Base-by-base conservation (phyloP, 2,329 filamentous ascomycete species). In the Lachnellula subtilissima region DNA sequence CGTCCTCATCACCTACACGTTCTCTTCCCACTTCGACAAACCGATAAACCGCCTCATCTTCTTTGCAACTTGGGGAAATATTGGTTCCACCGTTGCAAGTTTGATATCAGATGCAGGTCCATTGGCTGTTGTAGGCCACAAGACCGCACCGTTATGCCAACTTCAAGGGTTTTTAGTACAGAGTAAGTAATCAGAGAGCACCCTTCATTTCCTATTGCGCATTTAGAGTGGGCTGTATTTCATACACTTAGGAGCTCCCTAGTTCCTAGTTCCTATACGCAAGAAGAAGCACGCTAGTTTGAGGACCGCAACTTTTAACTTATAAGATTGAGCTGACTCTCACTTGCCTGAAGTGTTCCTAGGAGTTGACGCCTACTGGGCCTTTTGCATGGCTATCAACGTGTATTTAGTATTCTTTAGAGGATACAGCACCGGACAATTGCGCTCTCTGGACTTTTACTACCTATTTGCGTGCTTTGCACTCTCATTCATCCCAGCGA, bases 101-200 rank as follows among this genome's bases (percentile, higher is more conserved):
- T 64, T 83, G 15, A 79, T 83, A 23, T 78, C 78, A 71, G 74
- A 5, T 75, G 72, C 75, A 2, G 78, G 75, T 2, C 19, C 50
- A 25, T 37, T 32, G 19, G 53, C 53, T 15, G 28, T 40, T 52
- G 37, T 52, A 45, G 19, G 9, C 9, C 1, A 14, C 1, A 28
- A 45, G 14, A 54, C 37, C 36, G 54, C 48, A 17, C 52, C 39
- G 2, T 22, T 60, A 9, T 85, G 89, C 66, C 85, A 89, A 67
- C 80, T 89, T 25, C 89, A 94, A 65, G 88, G 76, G 0, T 87
- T 91, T 61, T 71, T 93, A n/a, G 88, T 94, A 59, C 89, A 93
- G 69, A 89, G 28, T 32, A 9, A 32, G 28, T 32, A 12, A 11
- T 32, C 9, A 28, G 28, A 28, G 28, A 28, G 28, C 28, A 28